These are phyloP conservation scores for Eucalyptus polyanthemos DNA, from an alignment of 345 rosid species.

Conservation along the genomic window DNA sequence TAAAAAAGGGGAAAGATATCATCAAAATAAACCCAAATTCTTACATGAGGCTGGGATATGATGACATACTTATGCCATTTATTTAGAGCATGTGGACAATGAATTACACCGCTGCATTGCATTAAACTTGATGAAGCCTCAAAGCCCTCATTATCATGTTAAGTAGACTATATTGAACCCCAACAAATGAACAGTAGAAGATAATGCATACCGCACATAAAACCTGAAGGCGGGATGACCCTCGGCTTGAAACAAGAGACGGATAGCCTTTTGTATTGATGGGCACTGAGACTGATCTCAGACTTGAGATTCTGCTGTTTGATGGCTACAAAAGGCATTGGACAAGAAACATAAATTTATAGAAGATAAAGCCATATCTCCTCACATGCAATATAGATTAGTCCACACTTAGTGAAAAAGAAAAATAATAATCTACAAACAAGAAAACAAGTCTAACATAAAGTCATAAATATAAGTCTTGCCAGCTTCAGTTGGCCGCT, in stretches of 20 bases:
- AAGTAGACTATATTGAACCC: too few species aligned
- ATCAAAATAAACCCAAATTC: not conserved
- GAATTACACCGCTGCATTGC: not conserved
- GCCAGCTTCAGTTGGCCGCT: not conserved
- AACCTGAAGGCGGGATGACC: conserved; percentile 1
- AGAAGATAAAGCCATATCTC: not conserved
- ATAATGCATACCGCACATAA: conserved; percentile 14
- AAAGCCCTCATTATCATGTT: not conserved
- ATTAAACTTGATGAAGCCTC: not conserved
- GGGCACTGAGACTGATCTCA: conserved; percentile 9
- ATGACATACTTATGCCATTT: not conserved
- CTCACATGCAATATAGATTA: not conserved
- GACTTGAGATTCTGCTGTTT: not conserved
- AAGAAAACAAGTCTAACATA: not conserved
- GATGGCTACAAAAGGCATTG: not conserved
- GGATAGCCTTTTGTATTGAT: conserved; percentile 1
- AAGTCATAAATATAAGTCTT: not conserved
- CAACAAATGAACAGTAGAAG: not conserved
- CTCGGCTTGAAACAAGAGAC: conserved; percentile 6
- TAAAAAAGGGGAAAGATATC: not conserved
- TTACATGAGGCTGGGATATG: not conserved
- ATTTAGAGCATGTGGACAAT: not conserved
- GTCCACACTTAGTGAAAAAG: not conserved
- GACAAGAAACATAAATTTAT: not conserved
- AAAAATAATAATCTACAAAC: not conserved